A percentile compares a stretch with the other conserved stretches of the same genome.
phyloP scores from a whole-genome alignment of 176 grass and related monocot species.

The Paspalum notatum region DNA sequence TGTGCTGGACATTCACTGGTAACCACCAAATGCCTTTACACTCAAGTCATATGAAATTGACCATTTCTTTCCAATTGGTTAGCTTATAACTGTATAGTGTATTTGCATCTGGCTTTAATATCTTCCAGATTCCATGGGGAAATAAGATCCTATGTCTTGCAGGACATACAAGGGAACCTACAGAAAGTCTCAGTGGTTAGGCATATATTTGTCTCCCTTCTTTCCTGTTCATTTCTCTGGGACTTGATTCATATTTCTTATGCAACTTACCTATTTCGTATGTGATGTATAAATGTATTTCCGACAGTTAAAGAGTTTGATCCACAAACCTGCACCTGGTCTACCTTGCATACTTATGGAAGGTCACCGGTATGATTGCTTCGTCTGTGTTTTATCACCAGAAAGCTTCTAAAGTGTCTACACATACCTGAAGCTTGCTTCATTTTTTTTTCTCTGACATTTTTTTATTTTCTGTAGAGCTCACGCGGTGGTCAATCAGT shows the following conservation, averaged over 20 bases:
- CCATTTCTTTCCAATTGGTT: not conserved
- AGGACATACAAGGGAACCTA: conserved; percentile 78
- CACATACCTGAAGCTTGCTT: not conserved
- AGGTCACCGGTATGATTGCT: conserved; percentile 72
- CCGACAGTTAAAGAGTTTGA: conserved; percentile 86
- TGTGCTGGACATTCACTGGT: conserved; percentile 98
- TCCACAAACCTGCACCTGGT: conserved; percentile 81
- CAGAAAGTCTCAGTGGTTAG: conserved; percentile 78
- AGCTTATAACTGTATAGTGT: conserved; percentile 28
- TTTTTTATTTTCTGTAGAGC: conserved; percentile 54
- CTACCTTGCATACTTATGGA: conserved; percentile 82
- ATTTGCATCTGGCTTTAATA: conserved; percentile 27
- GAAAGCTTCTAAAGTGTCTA: not conserved
- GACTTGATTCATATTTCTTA: not conserved
- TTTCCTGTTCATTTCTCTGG: conserved; percentile 14
- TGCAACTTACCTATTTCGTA: no score
- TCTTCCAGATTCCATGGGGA: conserved; percentile 72
- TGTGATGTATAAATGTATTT: not conserved
- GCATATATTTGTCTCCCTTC: conserved; percentile 15
- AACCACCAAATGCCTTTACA: conserved; percentile 30
- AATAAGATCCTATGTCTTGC: conserved; percentile 84
- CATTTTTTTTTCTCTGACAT: not conserved
- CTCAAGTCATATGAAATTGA: not conserved
- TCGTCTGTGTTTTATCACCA: conserved; percentile 20
- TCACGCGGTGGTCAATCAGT: conserved; percentile 95